A percentile compares a stretch with the other conserved stretches of the same genome.
Evolutionary conservation across 2,329 filamentous ascomycete genomes (phyloP).

Genomic region (Sclerotinia trifoliorum): DNA sequence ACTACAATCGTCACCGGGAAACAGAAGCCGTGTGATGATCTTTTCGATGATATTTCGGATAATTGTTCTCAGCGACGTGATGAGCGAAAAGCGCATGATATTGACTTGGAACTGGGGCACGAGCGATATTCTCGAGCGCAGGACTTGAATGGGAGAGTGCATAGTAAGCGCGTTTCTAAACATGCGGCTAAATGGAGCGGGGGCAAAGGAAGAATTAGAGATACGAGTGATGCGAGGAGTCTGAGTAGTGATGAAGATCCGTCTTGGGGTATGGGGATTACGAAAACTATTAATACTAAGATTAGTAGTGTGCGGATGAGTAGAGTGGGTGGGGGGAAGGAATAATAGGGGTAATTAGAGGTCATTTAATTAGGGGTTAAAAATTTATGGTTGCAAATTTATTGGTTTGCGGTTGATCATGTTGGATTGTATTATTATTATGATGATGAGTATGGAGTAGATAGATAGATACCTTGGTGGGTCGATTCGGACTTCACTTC

Average conservation of each 20-base stretch:
- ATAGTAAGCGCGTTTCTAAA: neutral
- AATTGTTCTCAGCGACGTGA: neutral
- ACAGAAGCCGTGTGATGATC: neutral
- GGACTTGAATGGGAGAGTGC: neutral
- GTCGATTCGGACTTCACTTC: neutral
- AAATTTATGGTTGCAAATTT: neutral
- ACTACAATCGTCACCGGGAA: neutral
- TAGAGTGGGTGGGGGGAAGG: neutral
- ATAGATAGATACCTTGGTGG: conserved; percentile 9
- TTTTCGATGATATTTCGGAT: neutral
- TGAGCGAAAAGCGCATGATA: neutral
- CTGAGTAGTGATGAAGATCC: neutral
- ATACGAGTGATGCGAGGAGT: conserved; percentile 5
- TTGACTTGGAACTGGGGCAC: neutral
- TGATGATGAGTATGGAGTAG: conserved; percentile 1
- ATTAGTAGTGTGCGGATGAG: conserved; percentile 9
- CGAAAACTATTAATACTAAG: conserved; percentile 13
- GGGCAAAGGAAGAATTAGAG: neutral
- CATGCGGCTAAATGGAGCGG: neutral
- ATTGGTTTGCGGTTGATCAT: too few species aligned
- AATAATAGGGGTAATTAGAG: neutral
- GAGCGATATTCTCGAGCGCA: neutral
- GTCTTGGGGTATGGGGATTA: conserved; percentile 6
- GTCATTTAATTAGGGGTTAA: neutral
- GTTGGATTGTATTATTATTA: conserved; percentile 5